Evolutionary conservation across 768 basidiomycete genomes (phyloP).

Genomic region (Lentinula lateritia): DNA sequence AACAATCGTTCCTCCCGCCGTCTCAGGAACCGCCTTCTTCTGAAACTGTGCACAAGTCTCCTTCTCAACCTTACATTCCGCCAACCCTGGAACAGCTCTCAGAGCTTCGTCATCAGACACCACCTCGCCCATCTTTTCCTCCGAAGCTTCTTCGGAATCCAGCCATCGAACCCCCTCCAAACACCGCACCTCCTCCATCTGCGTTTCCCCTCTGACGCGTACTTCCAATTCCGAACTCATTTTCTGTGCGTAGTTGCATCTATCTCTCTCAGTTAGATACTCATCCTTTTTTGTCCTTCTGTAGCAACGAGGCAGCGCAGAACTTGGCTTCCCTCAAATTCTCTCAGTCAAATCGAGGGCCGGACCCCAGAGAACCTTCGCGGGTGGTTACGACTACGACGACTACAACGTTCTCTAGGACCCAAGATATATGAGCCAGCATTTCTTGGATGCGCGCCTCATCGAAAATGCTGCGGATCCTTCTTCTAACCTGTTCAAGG

Average conservation of each 20-base stretch:
- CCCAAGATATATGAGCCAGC: conserved; percentile 99
- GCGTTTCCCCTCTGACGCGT: conserved; percentile 69
- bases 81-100: conserved; percentile 17
- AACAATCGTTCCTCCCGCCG: no score
- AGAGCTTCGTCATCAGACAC: conserved; percentile 16
- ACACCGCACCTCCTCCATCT: conserved; percentile 42
- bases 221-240: conserved; percentile 86
- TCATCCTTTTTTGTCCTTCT: conserved; percentile 10
- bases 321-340: conserved; percentile 96
- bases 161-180: conserved; percentile 74
- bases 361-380: conserved; percentile 96
- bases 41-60: no score
- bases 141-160: conserved; percentile 78
- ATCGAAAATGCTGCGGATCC: conserved; percentile 96
- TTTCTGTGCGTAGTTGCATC: conserved; percentile 61
- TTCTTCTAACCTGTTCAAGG: conserved; percentile 87
- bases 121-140: conserved; percentile 48
- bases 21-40: no score
- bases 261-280: conserved; percentile 10
- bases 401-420: conserved; percentile 99
- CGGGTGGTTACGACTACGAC: conserved; percentile 99
- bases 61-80: no score
- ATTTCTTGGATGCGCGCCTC: conserved; percentile 98
- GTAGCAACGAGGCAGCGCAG: conserved; percentile 90
- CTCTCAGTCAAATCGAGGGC: conserved; percentile 96